Evolutionary conservation across 2,329 filamentous ascomycete species (phyloP).

Genomic region (Byssoonygena ceratinophila): DNA sequence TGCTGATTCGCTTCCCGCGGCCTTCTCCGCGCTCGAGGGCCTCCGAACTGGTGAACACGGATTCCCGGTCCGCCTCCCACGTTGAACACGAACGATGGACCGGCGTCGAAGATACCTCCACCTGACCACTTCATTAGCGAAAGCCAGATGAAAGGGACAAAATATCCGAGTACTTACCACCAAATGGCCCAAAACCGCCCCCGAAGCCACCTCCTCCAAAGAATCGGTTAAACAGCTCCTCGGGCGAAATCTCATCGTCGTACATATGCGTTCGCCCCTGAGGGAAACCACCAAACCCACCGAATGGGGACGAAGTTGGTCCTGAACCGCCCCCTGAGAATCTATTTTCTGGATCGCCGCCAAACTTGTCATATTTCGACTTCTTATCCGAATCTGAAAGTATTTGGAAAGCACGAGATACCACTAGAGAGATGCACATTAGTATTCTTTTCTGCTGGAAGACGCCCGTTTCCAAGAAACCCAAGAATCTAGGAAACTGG

Average conservation of each 20-base stretch:
- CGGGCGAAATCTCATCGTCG: conserved; percentile 86
- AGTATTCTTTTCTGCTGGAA: conserved; percentile 3
- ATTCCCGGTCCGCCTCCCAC: conserved; percentile 84
- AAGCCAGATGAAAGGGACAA: neutral
- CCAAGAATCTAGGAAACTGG: neutral
- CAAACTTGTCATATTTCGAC: conserved; percentile 74
- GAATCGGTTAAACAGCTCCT: conserved; percentile 95
- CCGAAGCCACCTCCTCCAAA: conserved; percentile 65
- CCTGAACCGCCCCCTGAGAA: conserved; percentile 47
- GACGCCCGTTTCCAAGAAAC: neutral
- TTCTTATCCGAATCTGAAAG: conserved; percentile 91
- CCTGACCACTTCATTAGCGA: conserved; percentile 26
- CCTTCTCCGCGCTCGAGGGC: conserved; percentile 61
- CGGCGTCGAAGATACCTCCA: conserved; percentile 56
- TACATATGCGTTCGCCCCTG: conserved; percentile 54
- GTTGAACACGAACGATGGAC: conserved; percentile 90
- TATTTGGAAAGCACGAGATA: conserved; percentile 84
- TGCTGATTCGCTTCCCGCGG: conserved; percentile 54
- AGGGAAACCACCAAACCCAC: conserved; percentile 42
- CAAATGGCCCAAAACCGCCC: conserved; percentile 52
- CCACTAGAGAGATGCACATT: conserved; percentile 46
- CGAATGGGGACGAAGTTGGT: conserved; percentile 35
- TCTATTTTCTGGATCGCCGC: conserved; percentile 81
- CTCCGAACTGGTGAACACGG: conserved; percentile 91
- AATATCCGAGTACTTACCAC: conserved; percentile 36